Evolutionary conservation across 164 flowering plant genomes (phyloP).

Genomic region (Warburgia ugandensis): DNA sequence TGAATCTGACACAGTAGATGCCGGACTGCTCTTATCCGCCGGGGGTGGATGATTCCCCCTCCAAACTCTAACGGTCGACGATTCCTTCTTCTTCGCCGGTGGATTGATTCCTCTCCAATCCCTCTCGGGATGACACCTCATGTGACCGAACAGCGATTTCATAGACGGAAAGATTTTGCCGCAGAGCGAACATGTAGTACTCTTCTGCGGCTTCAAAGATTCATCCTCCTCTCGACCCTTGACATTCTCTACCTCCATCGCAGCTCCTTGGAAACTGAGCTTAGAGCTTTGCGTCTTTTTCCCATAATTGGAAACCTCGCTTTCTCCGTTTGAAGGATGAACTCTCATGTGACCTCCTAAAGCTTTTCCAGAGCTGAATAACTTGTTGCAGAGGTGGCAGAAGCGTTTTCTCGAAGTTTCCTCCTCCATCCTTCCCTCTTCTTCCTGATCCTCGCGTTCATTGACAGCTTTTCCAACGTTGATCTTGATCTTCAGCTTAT

Average conservation of each 20-base stretch:
- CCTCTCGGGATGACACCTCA: conserved; percentile 72
- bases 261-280: not conserved
- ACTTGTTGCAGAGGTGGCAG: conserved; percentile 6
- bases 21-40: conserved; percentile 10
- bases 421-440: not conserved
- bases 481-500: not conserved
- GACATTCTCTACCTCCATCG: not conserved
- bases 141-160: conserved; percentile 66
- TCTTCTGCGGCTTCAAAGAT: not conserved
- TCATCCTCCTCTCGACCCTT: not conserved
- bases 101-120: conserved; percentile 3
- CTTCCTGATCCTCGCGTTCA: not conserved
- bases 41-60: conserved; percentile 53
- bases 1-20: conserved; percentile 13
- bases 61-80: no score
- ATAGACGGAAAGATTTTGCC: conserved; percentile 37
- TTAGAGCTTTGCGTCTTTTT: not conserved
- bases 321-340: conserved; percentile 11
- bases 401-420: not conserved
- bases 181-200: conserved; percentile 29
- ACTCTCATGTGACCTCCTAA: conserved; percentile 55
- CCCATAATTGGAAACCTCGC: not conserved
- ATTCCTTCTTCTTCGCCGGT: conserved; percentile 5
- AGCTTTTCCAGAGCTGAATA: conserved; percentile 42
- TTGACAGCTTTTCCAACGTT: not conserved